A percentile compares a stretch with the other conserved stretches of the same genome.
Evolutionary conservation across 176 grass and related monocot species (phyloP).

Genomic region (Oryza coarctata): DNA sequence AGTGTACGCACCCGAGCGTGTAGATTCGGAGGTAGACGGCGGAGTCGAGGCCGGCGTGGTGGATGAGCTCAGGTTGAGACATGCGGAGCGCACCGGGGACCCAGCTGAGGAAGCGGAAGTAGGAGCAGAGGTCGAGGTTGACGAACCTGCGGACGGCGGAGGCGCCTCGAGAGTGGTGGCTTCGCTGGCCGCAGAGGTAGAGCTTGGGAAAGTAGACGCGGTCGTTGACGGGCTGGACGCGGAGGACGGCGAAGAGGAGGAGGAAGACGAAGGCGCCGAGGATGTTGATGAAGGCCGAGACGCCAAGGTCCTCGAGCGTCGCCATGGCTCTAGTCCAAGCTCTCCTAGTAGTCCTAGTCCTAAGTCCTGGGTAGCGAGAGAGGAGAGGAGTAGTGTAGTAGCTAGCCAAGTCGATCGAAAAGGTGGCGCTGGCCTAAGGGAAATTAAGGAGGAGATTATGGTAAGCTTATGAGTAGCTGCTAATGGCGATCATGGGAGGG

Average conservation of each 20-base stretch:
- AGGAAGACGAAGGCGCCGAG: constrained; percentile 77
- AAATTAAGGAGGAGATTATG: too few relatives aligned
- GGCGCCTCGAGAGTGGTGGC: constrained; percentile 32
- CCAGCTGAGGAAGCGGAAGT: constrained; percentile 91
- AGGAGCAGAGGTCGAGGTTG: constrained; percentile 89
- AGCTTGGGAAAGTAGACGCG: constrained; percentile 96
- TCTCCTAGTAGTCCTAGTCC: too few relatives aligned
- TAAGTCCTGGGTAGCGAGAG: too few relatives aligned
- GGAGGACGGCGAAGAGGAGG: constrained; percentile 78
- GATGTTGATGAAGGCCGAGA: constrained; percentile 98
- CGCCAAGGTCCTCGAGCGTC: constrained; percentile 77
- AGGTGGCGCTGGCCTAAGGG: too few relatives aligned
- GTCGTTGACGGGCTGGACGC: constrained; percentile 95
- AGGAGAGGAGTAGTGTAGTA: too few relatives aligned
- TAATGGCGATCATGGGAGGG: too few relatives aligned
- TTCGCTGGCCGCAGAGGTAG: constrained; percentile 53
- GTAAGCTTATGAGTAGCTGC: too few relatives aligned
- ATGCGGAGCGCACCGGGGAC: constrained; percentile 79
- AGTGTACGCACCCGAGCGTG: constrained; percentile 83
- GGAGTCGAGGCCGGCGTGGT: constrained; percentile 91
- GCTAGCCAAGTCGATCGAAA: too few relatives aligned
- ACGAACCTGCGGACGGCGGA: constrained; percentile 68
- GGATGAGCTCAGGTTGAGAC: constrained; percentile 61
- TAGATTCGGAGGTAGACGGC: constrained; percentile 94
- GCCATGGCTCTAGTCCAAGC: constrained; percentile 45